These are phyloP conservation scores for Xylaria scruposa DNA, from an alignment of 495 filamentous ascomycete species.

Conservation along the genomic window DNA sequence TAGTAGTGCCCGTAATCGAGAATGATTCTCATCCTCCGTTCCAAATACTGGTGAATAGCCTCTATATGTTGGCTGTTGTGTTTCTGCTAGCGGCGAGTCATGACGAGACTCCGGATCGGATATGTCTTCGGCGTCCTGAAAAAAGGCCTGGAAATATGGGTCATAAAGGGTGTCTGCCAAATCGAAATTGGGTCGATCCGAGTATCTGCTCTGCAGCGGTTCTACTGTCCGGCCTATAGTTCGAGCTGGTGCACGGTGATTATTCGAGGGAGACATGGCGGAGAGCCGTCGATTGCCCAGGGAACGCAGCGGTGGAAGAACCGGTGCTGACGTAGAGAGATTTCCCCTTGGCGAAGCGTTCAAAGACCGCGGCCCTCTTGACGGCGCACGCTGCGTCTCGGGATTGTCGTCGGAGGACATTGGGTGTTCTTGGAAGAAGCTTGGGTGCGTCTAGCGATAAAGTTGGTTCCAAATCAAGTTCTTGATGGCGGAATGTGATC, in stretches of 20 bases:
- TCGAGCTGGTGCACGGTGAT: slow-evolving; percentile 32
- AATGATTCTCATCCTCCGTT: slow-evolving; percentile 45
- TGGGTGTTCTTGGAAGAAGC: slow-evolving; percentile 31
- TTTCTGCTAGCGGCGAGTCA: background rate
- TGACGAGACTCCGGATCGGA: background rate
- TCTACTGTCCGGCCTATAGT: slow-evolving; percentile 37
- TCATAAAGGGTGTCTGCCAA: slow-evolving; percentile 7
- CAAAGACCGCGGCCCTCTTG: slow-evolving; percentile 43
- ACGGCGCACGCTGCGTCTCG: slow-evolving; percentile 45
- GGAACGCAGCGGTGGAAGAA: slow-evolving; percentile 51
- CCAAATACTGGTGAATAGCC: slow-evolving; percentile 4
- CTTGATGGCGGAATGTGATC: slow-evolving; percentile 40
- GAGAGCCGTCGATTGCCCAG: slow-evolving; percentile 37
- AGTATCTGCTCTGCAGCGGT: slow-evolving; percentile 39
- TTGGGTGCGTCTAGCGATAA: slow-evolving; percentile 22
- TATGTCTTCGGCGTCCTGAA: slow-evolving; percentile 1
- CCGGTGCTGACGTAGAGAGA: slow-evolving; percentile 35
- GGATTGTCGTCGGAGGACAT: slow-evolving; percentile 49
- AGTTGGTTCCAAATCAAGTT: slow-evolving; percentile 32
- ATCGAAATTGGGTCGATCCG: background rate
- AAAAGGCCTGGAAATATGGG: slow-evolving; percentile 8
- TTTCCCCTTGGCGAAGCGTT: slow-evolving; percentile 35
- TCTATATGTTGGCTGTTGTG: background rate
- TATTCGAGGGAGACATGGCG: slow-evolving; percentile 36
- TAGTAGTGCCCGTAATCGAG: slow-evolving; percentile 53